Conservation (phyloP, 148 eudicot genomes). For the Chenopodium suecicum region DNA sequence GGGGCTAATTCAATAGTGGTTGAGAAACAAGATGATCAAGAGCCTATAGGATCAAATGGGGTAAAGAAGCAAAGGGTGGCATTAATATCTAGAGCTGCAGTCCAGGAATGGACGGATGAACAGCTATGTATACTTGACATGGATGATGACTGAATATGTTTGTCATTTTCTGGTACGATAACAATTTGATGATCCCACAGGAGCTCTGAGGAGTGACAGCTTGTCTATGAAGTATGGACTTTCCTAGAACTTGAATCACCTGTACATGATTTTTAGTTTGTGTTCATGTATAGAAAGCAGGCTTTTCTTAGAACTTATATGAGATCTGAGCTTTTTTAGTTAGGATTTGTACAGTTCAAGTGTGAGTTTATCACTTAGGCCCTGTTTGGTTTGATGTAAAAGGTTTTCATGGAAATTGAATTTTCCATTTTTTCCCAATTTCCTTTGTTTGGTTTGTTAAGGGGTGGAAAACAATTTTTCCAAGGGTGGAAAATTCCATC, state of each 20-base stretch:
- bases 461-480: no score
- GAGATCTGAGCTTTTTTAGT: not conserved
- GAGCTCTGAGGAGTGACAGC: not conserved
- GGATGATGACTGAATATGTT: conserved; percentile 25
- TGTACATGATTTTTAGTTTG: not conserved
- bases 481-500: no score
- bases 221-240: not conserved
- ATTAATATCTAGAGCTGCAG: conserved; percentile 28
- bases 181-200: not conserved
- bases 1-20: not conserved
- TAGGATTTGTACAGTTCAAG: not conserved
- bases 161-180: not conserved
- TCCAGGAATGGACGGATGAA: conserved; percentile 71
- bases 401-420: no score
- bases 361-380: not conserved
- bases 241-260: not conserved
- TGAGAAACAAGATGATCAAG: conserved; percentile 6
- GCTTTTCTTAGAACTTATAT: not conserved
- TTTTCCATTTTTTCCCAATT: no score
- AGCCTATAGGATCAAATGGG: conserved; percentile 3
- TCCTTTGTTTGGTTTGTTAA: no score
- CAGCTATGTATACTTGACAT: conserved; percentile 46
- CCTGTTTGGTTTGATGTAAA: no score
- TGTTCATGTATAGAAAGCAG: not conserved
- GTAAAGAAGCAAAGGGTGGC: conserved; percentile 33